A percentile compares a stretch with the other conserved stretches of the same genome.
phyloP scores from a whole-genome alignment of 768 basidiomycete genomes.

The Tulasnella sp. region DNA sequence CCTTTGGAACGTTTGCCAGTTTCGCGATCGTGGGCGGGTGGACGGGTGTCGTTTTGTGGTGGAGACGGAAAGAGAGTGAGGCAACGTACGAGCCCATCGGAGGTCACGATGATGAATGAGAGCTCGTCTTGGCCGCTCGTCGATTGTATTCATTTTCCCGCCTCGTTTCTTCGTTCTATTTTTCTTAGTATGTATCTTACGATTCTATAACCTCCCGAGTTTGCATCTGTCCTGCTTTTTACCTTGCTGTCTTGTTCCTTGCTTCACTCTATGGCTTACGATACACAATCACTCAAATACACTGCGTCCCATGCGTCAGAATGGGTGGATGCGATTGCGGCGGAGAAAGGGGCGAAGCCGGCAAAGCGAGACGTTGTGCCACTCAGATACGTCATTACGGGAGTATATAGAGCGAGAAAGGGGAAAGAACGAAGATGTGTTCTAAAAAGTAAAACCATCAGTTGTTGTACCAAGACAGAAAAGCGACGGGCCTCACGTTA shows the following conservation, averaged over 20 bases:
- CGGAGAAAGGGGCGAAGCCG: not conserved
- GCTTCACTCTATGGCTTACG: not conserved
- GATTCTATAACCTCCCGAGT: not conserved
- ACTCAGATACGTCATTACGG: not conserved
- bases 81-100: conserved; percentile 89
- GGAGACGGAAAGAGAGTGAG: conserved; percentile 72
- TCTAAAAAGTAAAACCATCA: not conserved
- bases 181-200: conserved; percentile 1
- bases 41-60: conserved; percentile 64
- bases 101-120: not conserved
- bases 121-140: not conserved
- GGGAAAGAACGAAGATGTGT: not conserved
- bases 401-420: not conserved
- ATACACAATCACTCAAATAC: not conserved
- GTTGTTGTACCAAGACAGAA: not conserved
- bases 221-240: not conserved
- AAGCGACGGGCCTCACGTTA: not conserved
- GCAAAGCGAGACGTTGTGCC: not conserved
- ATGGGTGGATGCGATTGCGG: not conserved
- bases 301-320: not conserved
- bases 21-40: conserved; percentile 65
- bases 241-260: not conserved
- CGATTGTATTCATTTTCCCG: not conserved
- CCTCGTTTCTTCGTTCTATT: not conserved
- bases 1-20: conserved; percentile 58